Percentiles rank a stretch among this genome's conserved stretches.
Evolutionary conservation across 345 rosid genomes (phyloP).

Genomic region (Lepidium sativum): DNA sequence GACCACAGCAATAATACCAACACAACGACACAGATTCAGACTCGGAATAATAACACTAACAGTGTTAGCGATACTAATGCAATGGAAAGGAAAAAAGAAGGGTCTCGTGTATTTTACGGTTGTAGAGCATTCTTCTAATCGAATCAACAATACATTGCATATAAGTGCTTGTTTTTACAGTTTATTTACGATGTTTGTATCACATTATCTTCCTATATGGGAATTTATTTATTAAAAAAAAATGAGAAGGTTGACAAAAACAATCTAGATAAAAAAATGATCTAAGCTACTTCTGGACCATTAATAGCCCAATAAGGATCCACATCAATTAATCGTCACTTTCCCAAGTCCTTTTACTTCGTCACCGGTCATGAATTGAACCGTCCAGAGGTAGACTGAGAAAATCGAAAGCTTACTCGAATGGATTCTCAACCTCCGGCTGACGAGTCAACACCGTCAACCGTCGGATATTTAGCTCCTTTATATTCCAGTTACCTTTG

Average conservation of each 20-base stretch:
- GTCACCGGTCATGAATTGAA: no score
- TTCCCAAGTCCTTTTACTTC: no score
- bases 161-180: conserved; percentile 1
- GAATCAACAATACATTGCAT: neutral
- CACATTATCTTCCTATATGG: neutral
- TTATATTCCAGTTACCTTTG: conserved; percentile 42
- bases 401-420: neutral
- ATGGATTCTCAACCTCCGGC: conserved; percentile 35
- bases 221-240: no score
- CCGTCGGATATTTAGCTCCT: conserved; percentile 32
- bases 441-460: conserved; percentile 19
- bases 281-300: neutral
- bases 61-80: conserved; percentile 13
- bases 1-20: conserved; percentile 33
- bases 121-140: conserved; percentile 89
- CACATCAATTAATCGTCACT: neutral
- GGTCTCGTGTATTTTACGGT: conserved; percentile 84
- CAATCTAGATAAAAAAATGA: no score
- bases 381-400: neutral
- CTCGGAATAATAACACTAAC: conserved; percentile 1
- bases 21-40: conserved; percentile 29
- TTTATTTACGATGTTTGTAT: neutral
- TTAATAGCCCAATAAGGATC: neutral
- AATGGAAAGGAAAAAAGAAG: conserved; percentile 66
- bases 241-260: no score